These are phyloP conservation scores for Crithidia brevicula DNA, from an alignment of 208 protist genomes.

Conservation along the genomic window DNA sequence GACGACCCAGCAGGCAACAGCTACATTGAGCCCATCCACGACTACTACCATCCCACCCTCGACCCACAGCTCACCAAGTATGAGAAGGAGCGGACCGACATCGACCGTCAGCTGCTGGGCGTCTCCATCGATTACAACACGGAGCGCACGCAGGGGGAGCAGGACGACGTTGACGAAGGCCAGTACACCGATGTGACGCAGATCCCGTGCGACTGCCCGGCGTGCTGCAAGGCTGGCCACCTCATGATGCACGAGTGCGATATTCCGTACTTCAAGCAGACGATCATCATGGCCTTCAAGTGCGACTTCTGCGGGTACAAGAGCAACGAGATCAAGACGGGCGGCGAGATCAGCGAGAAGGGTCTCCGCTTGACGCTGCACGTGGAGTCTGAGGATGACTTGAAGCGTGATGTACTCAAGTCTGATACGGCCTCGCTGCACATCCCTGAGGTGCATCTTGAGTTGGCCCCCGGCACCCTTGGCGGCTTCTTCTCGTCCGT, in stretches of 20 bases:
- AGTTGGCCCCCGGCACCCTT: slow-evolving; percentile 89
- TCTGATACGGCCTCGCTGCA: slow-evolving; percentile 88
- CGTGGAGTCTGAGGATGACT: slow-evolving; percentile 79
- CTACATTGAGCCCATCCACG: slow-evolving; percentile 92
- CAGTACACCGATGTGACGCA: slow-evolving; percentile 69
- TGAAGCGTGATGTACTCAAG: slow-evolving; percentile 95
- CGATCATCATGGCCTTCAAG: slow-evolving; percentile 93
- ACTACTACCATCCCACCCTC: slow-evolving; percentile 90
- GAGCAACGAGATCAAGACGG: slow-evolving; percentile 94
- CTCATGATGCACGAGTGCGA: slow-evolving; percentile 87
- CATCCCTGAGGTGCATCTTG: slow-evolving; percentile 91
- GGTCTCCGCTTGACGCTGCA: slow-evolving; percentile 77
- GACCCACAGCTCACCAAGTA: slow-evolving; percentile 86
- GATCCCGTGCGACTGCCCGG: slow-evolving; percentile 81
- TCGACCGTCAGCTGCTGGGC: slow-evolving; percentile 88
- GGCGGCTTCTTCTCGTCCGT: slow-evolving; percentile 96
- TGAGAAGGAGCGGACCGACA: slow-evolving; percentile 84
- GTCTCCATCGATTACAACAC: slow-evolving; percentile 91
- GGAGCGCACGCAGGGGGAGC: slow-evolving; percentile 67
- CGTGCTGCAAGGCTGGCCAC: slow-evolving; percentile 64
- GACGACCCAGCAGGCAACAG: slow-evolving; percentile 94
- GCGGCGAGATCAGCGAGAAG: slow-evolving; percentile 82
- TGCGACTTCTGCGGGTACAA: slow-evolving; percentile 95
- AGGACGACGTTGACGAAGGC: slow-evolving; percentile 80
- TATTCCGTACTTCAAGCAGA: slow-evolving; percentile 97